These are phyloP conservation scores for Hibiscus tridactylites DNA, from an alignment of 345 rosid species.

Conservation along the genomic window DNA sequence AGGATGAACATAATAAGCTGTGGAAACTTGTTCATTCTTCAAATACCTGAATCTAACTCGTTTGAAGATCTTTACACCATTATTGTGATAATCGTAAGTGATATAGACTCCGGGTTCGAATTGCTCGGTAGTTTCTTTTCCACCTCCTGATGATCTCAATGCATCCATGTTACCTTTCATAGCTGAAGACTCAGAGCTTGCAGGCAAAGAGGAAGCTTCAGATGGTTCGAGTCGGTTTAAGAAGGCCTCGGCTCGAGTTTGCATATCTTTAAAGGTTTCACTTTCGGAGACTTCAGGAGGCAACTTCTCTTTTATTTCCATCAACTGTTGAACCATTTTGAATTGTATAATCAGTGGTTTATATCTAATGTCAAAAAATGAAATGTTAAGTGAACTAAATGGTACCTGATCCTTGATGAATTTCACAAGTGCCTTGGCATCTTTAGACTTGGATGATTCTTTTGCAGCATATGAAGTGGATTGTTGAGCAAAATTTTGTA, in stretches of 20 bases:
- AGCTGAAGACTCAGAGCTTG: conserved; percentile 17
- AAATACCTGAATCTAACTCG: conserved; percentile 92
- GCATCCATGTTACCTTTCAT: conserved; percentile 18
- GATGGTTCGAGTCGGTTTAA: conserved; percentile 25
- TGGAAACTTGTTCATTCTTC: not conserved
- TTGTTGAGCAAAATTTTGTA: conserved; percentile 36
- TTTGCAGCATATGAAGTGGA: conserved; percentile 37
- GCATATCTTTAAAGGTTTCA: conserved; percentile 49
- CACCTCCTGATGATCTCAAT: conserved; percentile 28
- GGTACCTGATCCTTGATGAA: conserved; percentile 54
- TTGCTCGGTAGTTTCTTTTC: conserved; percentile 60
- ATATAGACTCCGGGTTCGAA: conserved; percentile 91
- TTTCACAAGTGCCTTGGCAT: conserved; percentile 51
- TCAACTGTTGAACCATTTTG: conserved; percentile 38
- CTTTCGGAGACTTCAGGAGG: conserved; percentile 46
- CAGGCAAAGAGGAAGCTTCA: conserved; percentile 28
- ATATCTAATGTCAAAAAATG: not conserved
- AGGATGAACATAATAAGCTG: too few relatives aligned
- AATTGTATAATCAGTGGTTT: not conserved
- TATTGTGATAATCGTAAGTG: conserved; percentile 41
- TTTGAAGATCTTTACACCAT: conserved; percentile 68
- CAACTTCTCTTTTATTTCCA: conserved; percentile 44
- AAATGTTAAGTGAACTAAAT: not conserved
- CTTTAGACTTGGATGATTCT: conserved; percentile 47
- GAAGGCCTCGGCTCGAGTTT: conserved; percentile 48